A percentile compares a stretch with the other conserved stretches of the same genome.
These are phyloP conservation scores for Aspergillus aculeatus DNA, from an alignment of 2,329 filamentous ascomycete species.

Conservation along the genomic window DNA sequence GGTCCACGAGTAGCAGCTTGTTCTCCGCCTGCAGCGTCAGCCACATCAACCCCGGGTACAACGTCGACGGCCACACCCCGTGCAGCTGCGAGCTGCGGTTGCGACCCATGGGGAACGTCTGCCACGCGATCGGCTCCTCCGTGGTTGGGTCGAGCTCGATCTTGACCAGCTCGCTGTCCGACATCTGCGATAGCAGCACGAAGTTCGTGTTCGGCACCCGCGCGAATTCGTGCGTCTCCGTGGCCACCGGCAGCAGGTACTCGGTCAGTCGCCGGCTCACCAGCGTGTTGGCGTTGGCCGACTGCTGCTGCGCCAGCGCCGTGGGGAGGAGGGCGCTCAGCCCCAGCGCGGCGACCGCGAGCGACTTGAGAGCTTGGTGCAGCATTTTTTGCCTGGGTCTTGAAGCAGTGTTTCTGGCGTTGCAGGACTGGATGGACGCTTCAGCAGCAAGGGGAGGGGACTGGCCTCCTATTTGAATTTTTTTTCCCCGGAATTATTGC, in stretches of 20 bases:
- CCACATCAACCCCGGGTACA: slow-evolving; percentile 4
- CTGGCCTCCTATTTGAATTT: no score
- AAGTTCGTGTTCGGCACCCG: slow-evolving; percentile 19
- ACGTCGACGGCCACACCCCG: slow-evolving; percentile 4
- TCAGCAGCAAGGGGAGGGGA: no score
- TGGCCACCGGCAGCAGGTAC: slow-evolving; percentile 17
- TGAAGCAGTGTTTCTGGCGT: no score
- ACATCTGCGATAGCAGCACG: slow-evolving; percentile 20
- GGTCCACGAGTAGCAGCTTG: slow-evolving; percentile 7
- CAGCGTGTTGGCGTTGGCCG: not conserved
- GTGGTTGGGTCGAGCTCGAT: slow-evolving; percentile 11
- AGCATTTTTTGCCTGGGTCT: no score
- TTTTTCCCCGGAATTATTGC: no score
- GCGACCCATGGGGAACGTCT: slow-evolving; percentile 5
- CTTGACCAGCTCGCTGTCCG: slow-evolving; percentile 20
- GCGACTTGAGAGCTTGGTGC: no score
- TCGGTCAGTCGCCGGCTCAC: slow-evolving; percentile 14
- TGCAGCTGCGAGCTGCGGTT: slow-evolving; percentile 1
- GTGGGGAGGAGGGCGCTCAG: no score
- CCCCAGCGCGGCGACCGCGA: no score
- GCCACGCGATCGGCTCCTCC: slow-evolving; percentile 4
- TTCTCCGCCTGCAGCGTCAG: slow-evolving; percentile 7
- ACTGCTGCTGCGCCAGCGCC: no score
- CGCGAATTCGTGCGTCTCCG: slow-evolving; percentile 18
- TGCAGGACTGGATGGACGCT: no score